A percentile compares a stretch with the other conserved stretches of the same genome.
phyloP scores from a whole-genome alignment of 108 stramenopile species.

The Discostella stelligeroides region DNA sequence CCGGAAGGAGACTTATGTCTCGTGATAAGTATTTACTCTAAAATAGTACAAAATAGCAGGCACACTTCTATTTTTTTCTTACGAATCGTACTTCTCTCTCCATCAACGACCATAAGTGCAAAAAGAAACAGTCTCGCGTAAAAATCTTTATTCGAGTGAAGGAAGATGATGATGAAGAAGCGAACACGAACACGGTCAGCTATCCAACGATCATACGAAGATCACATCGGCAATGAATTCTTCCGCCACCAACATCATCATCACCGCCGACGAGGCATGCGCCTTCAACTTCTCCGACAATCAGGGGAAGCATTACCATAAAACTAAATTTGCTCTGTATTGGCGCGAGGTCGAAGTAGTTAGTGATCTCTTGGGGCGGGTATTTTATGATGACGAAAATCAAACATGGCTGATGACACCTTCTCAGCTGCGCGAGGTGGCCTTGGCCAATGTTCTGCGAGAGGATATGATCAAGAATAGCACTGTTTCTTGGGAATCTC shows the following conservation, averaged over 20 bases:
- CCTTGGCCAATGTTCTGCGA: constrained; percentile 20
- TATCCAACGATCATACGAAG: no score
- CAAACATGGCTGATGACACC: constrained; percentile 2
- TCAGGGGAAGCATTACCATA: constrained; percentile 15
- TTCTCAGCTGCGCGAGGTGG: constrained; percentile 7
- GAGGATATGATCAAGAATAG: constrained; percentile 2
- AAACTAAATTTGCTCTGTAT: constrained; percentile 14
- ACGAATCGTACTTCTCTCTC: no score
- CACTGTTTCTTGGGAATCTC: constrained; percentile 5
- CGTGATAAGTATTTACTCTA: no score
- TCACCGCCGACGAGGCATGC: constrained; percentile 4
- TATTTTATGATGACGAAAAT: constrained; percentile 18
- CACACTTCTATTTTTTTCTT: no score
- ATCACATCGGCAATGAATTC: no score
- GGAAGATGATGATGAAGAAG: no score
- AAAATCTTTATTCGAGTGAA: no score
- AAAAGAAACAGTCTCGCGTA: no score
- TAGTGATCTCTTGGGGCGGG: constrained; percentile 13
- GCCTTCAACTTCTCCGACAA: constrained; percentile 5
- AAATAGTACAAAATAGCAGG: no score
- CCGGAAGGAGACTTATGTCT: no score
- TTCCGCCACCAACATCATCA: background rate
- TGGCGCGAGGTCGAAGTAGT: constrained; percentile 17
- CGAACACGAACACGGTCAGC: no score
- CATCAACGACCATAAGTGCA: no score